Base-by-base conservation (phyloP, 352 stramenopile genomes). In the Phytophthora lateralis region DNA sequence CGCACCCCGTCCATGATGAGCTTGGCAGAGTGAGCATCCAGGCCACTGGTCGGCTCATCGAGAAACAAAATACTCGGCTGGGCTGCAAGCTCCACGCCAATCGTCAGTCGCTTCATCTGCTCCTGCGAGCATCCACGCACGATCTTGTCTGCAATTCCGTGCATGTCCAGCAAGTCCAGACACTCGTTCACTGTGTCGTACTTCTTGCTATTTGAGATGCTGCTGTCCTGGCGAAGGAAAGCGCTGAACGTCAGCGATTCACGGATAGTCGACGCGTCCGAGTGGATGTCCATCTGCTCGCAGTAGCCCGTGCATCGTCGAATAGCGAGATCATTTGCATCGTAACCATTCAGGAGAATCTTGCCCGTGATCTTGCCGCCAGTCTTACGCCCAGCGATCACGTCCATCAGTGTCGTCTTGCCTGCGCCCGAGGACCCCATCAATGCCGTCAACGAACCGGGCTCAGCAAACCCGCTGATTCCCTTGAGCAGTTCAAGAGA, bases 321-420 rank as follows among this genome's bases (percentile, higher is more conserved):
- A 41, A 76, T 75, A 4, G 60, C 62, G 29, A 72, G 15, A 8
- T 64, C 60, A 21, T 37, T 68, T 3, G 66, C 66, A 18, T 53
- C 41, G 27, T 75, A 48, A n/a, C 69, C 69, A 37, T 76, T 82
- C 9, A 60, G 59, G 18, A 69, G 37, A 11, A 93, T 75, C 0
- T 90, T 48, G 17, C 85, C 85, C 10, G 58, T 53, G 41, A 88
- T 73, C 15, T 61, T 76, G 20, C 92, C 91, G n/a, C 72, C 78
- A 14, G 72, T 89, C 67, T 97, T 98, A 43, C 91, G 72, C 18
- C 92, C 63, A 1, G 91, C 85, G 37, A 98, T 89, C 3, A 97
- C 89, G 71, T 98, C 90, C 56, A 60, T 51, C 0, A 51, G 30
- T 8, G 41, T 51, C 0, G 52, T 60, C 14, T 60, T 51, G 12